Evolutionary conservation across 2,329 filamentous ascomycete species (phyloP), one percentile per base, ranked within the genome.

Genomic region (Neonectria ditissima): DNA sequence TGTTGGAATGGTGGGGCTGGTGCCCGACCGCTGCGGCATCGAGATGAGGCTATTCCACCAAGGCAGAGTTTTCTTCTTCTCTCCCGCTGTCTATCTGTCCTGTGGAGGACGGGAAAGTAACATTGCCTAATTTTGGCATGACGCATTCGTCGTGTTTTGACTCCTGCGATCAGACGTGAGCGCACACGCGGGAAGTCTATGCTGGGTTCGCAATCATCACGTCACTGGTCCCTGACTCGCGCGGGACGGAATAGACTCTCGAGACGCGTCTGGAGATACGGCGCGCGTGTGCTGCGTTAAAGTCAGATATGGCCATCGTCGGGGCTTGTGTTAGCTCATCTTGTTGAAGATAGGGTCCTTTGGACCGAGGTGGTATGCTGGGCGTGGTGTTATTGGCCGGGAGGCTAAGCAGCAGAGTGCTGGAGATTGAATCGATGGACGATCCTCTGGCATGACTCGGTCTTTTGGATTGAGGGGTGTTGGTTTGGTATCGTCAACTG

Each of bases 41-140:
- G 20, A 24, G 50, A 43, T n/a, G 51, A 26, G 51, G 34, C 34
- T 18, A 53, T 53, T 53, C 45, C 10, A 48, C 14, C 16, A 10
- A 10, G 3, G 45, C 26, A 32, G 16, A 48, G 24, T 30, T 48
- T 48, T 26, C n/a, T n/a, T n/a, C n/a, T n/a, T n/a, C n/a, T n/a
- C n/a, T n/a, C n/a, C n/a, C n/a, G n/a, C n/a, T n/a, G n/a, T n/a
- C n/a, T n/a, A n/a, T n/a, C n/a, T n/a, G n/a, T n/a, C n/a, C n/a
- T n/a, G n/a, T n/a, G n/a, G n/a, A n/a, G n/a, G n/a, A n/a, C n/a
- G n/a, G n/a, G n/a, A n/a, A n/a, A n/a, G n/a, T n/a, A n/a, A n/a
- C n/a, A n/a, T n/a, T n/a, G n/a, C n/a, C n/a, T n/a, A n/a, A n/a
- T n/a, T n/a, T n/a, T n/a, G n/a, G n/a, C n/a, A n/a, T n/a, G n/a